A percentile compares a stretch with the other conserved stretches of the same genome.
phyloP scores from a whole-genome alignment of 768 basidiomycete species.

The Boletus tomentosulus region DNA sequence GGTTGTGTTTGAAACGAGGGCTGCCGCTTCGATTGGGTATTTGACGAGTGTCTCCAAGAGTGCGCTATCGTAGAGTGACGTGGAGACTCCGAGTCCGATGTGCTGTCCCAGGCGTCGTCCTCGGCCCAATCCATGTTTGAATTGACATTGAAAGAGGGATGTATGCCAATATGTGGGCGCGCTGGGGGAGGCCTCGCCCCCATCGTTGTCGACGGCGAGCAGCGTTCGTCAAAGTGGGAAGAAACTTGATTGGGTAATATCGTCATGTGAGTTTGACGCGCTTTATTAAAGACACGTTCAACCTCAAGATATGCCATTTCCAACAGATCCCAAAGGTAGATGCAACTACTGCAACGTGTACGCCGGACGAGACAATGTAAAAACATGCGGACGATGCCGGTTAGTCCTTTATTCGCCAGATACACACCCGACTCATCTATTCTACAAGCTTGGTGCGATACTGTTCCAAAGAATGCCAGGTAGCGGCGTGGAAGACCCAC shows the following conservation, averaged over 20 bases:
- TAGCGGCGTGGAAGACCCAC: constrained; percentile 28
- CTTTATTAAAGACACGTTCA: not conserved
- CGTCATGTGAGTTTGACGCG: not conserved
- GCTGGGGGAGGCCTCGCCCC: constrained; percentile 65
- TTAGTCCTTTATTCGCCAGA: constrained; percentile 2
- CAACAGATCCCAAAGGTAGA: constrained; percentile 20
- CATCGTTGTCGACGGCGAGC: constrained; percentile 33
- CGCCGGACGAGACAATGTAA: constrained; percentile 23
- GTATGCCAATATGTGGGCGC: constrained; percentile 66
- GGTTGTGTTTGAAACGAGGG: too few relatives aligned
- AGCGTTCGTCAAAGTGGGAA: constrained; percentile 8
- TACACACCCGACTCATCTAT: not conserved
- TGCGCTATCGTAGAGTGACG: constrained; percentile 49
- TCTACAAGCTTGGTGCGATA: constrained; percentile 24
- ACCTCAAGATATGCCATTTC: too few relatives aligned
- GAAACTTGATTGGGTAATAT: not conserved
- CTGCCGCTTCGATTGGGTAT: constrained; percentile 20
- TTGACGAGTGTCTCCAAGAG: constrained; percentile 37
- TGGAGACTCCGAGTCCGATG: constrained; percentile 72
- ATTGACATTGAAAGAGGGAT: constrained; percentile 42
- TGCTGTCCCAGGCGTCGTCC: constrained; percentile 84
- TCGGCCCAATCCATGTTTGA: constrained; percentile 68
- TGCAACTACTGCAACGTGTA: constrained; percentile 24
- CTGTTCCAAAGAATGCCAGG: constrained; percentile 28
- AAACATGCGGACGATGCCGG: constrained; percentile 23